Conservation (phyloP, 2,329 filamentous ascomycete genomes). For the Periconia macrospinosa region DNA sequence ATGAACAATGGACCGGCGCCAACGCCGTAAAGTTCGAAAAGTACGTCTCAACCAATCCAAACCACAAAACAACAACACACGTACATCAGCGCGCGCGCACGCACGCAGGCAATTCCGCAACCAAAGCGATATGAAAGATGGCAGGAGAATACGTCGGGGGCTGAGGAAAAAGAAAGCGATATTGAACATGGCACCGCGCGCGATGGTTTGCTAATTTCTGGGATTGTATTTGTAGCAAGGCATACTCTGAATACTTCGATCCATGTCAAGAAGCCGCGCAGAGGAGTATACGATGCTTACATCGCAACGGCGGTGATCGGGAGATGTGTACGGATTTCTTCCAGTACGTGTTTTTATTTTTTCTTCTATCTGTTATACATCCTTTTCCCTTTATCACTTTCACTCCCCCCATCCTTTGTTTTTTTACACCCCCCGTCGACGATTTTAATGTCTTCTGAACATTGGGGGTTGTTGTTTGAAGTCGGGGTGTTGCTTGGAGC, state of each 20-base stretch:
- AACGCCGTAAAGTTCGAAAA: constrained; percentile 36
- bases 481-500: no score
- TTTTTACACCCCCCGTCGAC: no score
- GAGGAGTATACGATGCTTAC: constrained; percentile 82
- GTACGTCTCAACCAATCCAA: constrained; percentile 18
- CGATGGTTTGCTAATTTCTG: neutral
- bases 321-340: constrained; percentile 96
- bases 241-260: constrained; percentile 86
- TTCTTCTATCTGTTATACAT: no score
- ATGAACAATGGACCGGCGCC: constrained; percentile 28
- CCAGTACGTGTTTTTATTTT: constrained; percentile 70
- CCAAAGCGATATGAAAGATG: neutral
- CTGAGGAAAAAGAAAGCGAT: no score
- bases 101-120: neutral
- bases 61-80: no score
- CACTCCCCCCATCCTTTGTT: neutral
- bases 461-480: no score
- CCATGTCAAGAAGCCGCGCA: constrained; percentile 92
- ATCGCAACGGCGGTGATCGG: constrained; percentile 83
- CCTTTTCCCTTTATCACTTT: no score
- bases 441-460: no score
- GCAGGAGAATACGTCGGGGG: no score
- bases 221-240: constrained; percentile 73
- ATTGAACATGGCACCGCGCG: no score
- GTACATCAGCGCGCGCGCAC: neutral